phyloP scores from a whole-genome alignment of 1,284 basidiomycete species.

The Apiotrichum montevideense region DNA sequence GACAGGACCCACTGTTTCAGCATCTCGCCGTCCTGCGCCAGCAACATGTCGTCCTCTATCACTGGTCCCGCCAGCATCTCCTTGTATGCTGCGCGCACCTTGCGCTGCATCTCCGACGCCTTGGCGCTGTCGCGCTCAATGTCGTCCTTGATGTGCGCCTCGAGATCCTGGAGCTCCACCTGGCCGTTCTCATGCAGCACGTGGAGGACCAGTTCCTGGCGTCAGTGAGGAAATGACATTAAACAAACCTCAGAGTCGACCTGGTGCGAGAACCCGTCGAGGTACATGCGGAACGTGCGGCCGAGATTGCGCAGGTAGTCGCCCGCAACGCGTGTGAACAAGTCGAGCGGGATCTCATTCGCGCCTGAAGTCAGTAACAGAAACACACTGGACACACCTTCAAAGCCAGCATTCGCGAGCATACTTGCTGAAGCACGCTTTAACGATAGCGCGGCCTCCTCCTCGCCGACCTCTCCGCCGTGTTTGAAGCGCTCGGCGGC shows the following conservation, averaged over 20 bases:
- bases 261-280: conserved; percentile 68
- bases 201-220: conserved; percentile 83
- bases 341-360: conserved; percentile 62
- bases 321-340: conserved; percentile 68
- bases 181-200: conserved; percentile 81
- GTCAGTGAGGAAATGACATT: neutral
- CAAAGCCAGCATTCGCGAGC: conserved; percentile 80
- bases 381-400: conserved; percentile 55
- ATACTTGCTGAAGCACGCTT: conserved; percentile 55
- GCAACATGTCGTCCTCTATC: conserved; percentile 63
- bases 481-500: conserved; percentile 20
- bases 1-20: conserved; percentile 57
- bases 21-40: conserved; percentile 70
- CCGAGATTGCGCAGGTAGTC: conserved; percentile 84
- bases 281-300: conserved; percentile 70
- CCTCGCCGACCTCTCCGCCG: conserved; percentile 40
- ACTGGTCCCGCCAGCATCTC: conserved; percentile 57
- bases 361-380: conserved; percentile 38
- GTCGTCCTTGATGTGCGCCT: conserved; percentile 83
- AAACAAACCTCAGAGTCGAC: conserved; percentile 70
- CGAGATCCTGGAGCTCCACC: conserved; percentile 66
- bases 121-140: conserved; percentile 73
- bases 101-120: conserved; percentile 73
- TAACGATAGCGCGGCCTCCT: conserved; percentile 34
- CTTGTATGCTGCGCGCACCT: conserved; percentile 71